Percentiles rank a stretch among this genome's conserved stretches.
These are phyloP conservation scores for Colletotrichum coccodes DNA, from an alignment of 2,329 filamentous ascomycete species.

Conservation along the genomic window DNA sequence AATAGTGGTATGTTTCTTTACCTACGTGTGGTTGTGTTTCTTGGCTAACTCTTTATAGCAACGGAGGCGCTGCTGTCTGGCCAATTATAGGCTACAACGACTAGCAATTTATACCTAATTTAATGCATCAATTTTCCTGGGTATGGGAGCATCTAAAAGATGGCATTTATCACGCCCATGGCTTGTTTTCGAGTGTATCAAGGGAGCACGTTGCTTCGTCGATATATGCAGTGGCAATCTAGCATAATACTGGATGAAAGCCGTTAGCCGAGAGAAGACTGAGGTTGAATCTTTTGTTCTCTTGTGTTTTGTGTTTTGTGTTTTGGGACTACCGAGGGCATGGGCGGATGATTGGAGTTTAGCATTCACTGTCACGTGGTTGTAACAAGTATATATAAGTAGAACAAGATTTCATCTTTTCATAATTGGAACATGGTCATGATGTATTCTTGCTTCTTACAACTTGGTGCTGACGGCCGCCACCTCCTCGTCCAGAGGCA, in stretches of 20 bases:
- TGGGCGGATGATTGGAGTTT: conserved; percentile 3
- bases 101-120: conserved; percentile 15
- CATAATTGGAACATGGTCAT: background rate
- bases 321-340: background rate
- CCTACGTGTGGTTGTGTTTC: background rate
- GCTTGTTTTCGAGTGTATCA: background rate
- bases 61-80: conserved; percentile 84
- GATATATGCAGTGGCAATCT: conserved; percentile 15
- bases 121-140: conserved; percentile 22
- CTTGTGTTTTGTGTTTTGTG: background rate
- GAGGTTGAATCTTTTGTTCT: background rate
- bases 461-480: conserved; percentile 53
- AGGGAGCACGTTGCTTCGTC: background rate
- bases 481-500: conserved; percentile 84
- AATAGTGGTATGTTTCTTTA: conserved; percentile 77
- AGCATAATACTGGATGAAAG: conserved; percentile 25
- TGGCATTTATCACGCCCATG: background rate
- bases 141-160: conserved; percentile 15
- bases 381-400: background rate
- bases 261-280: background rate
- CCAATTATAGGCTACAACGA: conserved; percentile 64
- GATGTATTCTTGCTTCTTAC: background rate
- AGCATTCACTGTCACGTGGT: background rate
- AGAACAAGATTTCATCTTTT: background rate
- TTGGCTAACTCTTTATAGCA: conserved; percentile 54